A percentile compares a stretch with the other conserved stretches of the same genome.
phyloP scores from a whole-genome alignment of 768 basidiomycete species.

The Tubosaeta sp. region DNA sequence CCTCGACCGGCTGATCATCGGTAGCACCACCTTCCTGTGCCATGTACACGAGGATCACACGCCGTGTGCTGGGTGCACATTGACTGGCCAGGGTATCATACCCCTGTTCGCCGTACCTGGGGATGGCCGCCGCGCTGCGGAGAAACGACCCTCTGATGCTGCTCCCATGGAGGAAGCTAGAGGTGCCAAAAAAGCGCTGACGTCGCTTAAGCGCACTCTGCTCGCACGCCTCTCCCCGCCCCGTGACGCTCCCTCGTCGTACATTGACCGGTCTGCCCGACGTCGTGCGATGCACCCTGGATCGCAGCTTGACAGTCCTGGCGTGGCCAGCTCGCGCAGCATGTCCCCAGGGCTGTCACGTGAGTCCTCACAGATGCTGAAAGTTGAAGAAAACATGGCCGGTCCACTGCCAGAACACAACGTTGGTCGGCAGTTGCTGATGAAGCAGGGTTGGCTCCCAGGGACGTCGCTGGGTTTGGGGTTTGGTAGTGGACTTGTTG shows the following conservation, averaged over 20 bases:
- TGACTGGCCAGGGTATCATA: conserved; percentile 50
- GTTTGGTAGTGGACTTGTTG: conserved; percentile 39
- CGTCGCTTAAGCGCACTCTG: conserved; percentile 59
- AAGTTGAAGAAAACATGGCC: not conserved
- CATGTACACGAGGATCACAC: conserved; percentile 61
- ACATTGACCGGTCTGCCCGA: conserved; percentile 69
- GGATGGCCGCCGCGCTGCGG: conserved; percentile 11
- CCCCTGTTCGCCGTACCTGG: conserved; percentile 42
- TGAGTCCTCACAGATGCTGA: conserved; percentile 19
- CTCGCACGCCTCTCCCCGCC: conserved; percentile 45
- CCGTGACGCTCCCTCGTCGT: conserved; percentile 27
- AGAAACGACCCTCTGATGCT: conserved; percentile 20
- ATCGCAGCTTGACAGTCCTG: conserved; percentile 51
- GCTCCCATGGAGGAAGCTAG: conserved; percentile 24
- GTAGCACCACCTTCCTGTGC: conserved; percentile 64
- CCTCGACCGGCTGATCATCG: conserved; percentile 61
- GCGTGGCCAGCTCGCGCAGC: conserved; percentile 32
- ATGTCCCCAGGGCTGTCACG: conserved; percentile 15
- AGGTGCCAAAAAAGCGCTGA: conserved; percentile 63
- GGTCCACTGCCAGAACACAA: conserved; percentile 52
- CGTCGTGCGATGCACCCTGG: conserved; percentile 56
- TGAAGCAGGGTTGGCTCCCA: conserved; percentile 76
- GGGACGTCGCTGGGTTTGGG: conserved; percentile 40
- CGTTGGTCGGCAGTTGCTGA: conserved; percentile 62
- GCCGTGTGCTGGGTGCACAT: conserved; percentile 62